Base-by-base conservation (phyloP, 768 basidiomycete genomes). In the Naganishia antarctica region DNA sequence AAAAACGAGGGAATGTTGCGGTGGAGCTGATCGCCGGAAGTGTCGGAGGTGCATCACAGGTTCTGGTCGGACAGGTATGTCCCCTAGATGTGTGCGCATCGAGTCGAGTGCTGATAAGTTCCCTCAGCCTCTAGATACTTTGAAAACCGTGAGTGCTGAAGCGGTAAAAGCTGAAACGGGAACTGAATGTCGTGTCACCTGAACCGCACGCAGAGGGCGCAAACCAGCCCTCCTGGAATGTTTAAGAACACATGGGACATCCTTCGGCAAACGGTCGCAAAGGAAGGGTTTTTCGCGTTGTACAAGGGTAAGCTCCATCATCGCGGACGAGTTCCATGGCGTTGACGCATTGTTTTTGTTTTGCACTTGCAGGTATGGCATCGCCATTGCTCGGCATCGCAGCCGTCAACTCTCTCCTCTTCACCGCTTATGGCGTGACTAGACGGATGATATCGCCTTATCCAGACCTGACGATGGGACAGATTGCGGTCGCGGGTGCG, bases 181-280 rank as follows among this genome's bases (percentile, higher is more conserved):
- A 43, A 2, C n/a, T n/a, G n/a, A n/a, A n/a, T n/a, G n/a, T n/a
- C n/a, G n/a, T n/a, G n/a, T n/a, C n/a, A n/a, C n/a, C n/a, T n/a
- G n/a, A n/a, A n/a, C 28, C 61, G 4, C 25, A 3, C 18, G 6
- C 49, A 61, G 46, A 45, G 80, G 67, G 79, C 80, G 1, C 80
- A 80, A 70, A 78, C 79, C 7, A 78, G 79, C 0, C 73, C 76
- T 0, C 69, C 65, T 9, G 80, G 80, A 0, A 74, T 76, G 66
- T 80, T 75, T 89, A 92, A 88, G 81, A 92, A 92, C 1, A 92
- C 94, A 0, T 86, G 92, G 84, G 93, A 98, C 73, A 91, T 98
- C 66, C 78, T 93, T 11, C 69, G 76, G 18, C 86, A 90, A 75
- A 98, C 94, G 0, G 66, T 93, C 47, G 78, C 85, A 68, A 87